Base-by-base conservation (phyloP, 1,284 basidiomycete species). In the Wallemia ichthyophaga region DNA sequence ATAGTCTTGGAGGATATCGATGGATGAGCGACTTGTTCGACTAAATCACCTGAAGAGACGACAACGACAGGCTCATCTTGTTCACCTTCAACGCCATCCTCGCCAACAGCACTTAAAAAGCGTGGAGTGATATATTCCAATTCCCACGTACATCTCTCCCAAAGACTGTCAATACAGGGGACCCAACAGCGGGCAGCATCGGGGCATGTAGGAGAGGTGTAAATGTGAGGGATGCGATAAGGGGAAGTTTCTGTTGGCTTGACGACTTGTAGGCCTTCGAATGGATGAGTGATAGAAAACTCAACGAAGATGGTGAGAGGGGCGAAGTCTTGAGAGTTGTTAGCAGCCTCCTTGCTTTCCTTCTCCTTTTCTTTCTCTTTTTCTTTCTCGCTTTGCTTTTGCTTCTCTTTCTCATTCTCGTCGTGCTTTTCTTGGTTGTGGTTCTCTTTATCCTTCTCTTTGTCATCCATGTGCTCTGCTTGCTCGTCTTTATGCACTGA, bases 71-170 rank as follows among this genome's bases (percentile, higher is more conserved):
- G 85, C 60, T 73, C 75, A 59, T 80, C 78, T 11, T 57, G 61
- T 23, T 67, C 66, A 1, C 65, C 64, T 56, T 76, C 74, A 21
- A 68, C 70, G 31, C 71, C 66, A 57, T 75, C 73, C 15, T 67
- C 65, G 25, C 73, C 74, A n/a, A 72, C 72, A 61, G 85, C 82
- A 65, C 86, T 83, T 11, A 92, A 73, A 64, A 80, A 82, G 61
- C 83, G 79, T 54, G 91, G 91, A 23, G 95, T 91, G 60, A 96
- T 79, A 67, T 95, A 85, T 68, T 96, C 87, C 59, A 98, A 82
- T 67, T 98, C 94, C 94, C 94, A 99, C 1, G 92, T 94, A 66
- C 86, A 95, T 66, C 87, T 81, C 70, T 95, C 92, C 85, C 88
- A 95, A 15, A 92, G 70, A 67, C 80, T 86, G 69, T 99, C 94